Evolutionary conservation across 2,329 filamentous ascomycete genomes (phyloP), one percentile per base, ranked within the genome.

Genomic region (Parascedosporium putredinis): DNA sequence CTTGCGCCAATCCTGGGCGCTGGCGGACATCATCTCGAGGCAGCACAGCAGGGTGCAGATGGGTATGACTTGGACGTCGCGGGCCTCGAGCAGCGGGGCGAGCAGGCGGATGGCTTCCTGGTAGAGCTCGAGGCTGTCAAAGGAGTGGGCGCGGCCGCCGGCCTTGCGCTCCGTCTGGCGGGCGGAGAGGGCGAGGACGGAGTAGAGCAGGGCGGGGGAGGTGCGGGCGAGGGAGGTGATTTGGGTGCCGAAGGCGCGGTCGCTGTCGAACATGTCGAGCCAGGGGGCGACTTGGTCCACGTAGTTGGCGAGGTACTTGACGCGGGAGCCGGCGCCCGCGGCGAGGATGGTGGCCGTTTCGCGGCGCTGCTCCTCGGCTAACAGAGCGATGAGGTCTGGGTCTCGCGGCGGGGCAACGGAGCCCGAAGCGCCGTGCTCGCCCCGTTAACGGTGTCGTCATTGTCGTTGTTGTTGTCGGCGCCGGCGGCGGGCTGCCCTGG

Each of bases 261-360:
- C 64, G 24, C 67, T 69, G 55, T 81, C 76, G 52, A 78, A 79
- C 66, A 78, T 79, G 56, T 81, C 77, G 12, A 80, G 68, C 72
- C 74, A 78, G 20, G 71, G 71, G 3, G 74, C 74, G 38, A 78
- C 68, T 51, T 76, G 65, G 6, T 69, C 67, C n/a, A 77, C 68
- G 53, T 75, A 79, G 48, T 75, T 70, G 50, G 71, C 67, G 33
- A 75, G 53, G 43, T 71, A 73, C 42, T 64, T 59, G 4, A 71
- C 55, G 16, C 66, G n/a, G n/a, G n/a, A n/a, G n/a, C n/a, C 57
- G 7, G 62, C 58, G 1, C 56, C 55, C n/a, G 57, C 61, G 0
- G 64, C 62, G 14, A 71, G 53, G 6, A 58, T 58, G 16, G 54
- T 53, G 42, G 55, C 57, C 2, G 57, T 59, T 49, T 57, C 24